A percentile compares a stretch with the other conserved stretches of the same genome.
Conservation (phyloP, 169 alveolate species). For the Eimeria sp. region DNA sequence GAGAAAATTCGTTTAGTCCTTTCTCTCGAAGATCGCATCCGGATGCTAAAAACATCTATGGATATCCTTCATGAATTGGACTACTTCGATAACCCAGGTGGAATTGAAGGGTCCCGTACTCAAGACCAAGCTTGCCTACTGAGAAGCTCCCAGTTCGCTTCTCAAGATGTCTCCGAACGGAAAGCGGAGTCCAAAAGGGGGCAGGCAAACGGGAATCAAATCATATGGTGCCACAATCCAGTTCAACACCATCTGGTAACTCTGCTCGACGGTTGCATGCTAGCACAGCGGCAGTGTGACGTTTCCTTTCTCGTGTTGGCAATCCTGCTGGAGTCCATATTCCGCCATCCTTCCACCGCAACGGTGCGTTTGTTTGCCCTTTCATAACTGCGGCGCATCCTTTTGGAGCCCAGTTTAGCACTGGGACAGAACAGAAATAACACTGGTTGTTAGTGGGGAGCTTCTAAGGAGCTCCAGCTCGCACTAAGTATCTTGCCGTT, state of each 20-base stretch:
- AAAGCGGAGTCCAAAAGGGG: neutral
- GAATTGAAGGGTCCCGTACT: neutral
- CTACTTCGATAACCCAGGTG: neutral
- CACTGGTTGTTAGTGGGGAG: neutral
- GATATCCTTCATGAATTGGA: neutral
- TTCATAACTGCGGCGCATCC: neutral
- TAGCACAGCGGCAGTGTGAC: slow-evolving; percentile 57
- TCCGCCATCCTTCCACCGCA: slow-evolving; percentile 38
- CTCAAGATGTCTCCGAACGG: neutral
- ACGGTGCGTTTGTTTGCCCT: neutral
- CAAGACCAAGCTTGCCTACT: neutral
- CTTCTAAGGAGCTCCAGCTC: neutral
- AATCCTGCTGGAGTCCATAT: slow-evolving; percentile 9
- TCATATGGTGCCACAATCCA: slow-evolving; percentile 39
- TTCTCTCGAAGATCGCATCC: slow-evolving; percentile 11
- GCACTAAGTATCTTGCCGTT: neutral
- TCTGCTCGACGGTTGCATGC: slow-evolving; percentile 46
- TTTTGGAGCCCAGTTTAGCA: neutral
- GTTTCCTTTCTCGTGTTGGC: slow-evolving; percentile 34
- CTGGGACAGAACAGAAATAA: neutral
- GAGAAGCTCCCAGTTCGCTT: neutral
- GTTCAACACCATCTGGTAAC: neutral
- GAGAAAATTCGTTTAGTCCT: neutral
- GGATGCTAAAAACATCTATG: slow-evolving; percentile 8
- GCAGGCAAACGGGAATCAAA: neutral